Base-by-base conservation (phyloP, 2,329 filamentous ascomycete species). In the Xylaria hypoxylon region DNA sequence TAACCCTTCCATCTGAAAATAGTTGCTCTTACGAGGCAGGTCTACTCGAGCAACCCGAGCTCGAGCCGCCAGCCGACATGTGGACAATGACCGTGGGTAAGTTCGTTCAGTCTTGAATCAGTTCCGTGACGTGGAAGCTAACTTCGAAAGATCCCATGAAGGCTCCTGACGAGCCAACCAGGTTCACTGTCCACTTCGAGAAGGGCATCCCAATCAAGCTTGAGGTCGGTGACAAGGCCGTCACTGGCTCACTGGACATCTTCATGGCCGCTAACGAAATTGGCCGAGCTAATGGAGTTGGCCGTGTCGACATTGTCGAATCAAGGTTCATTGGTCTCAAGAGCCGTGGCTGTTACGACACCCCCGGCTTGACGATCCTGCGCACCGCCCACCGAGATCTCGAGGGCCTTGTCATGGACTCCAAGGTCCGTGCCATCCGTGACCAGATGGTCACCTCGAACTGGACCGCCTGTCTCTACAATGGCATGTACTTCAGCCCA, bases 291-390 rank as follows among this genome's bases (percentile, higher is more conserved):
- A 60, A 66, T 81, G 92, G 92, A 77, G 87, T 95, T 72, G 92
- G 92, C 74, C 85, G 92, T 75, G 90, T 95, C 71, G 92, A 95
- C 79, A 95, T 95, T 76, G 92, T 94, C 8, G 64, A 66, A 17
- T 22, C 19, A 1, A 5, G 59, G 1, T 56, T 50, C 11, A 64
- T 52, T 6, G 61, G 59, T 69, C 84, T 94, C 73, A 94, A 95
- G 84, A 90, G 86, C 72, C 88, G 92, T 74, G 92, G 92, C 74
- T 94, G 92, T 84, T 94, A 94, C 83, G 92, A 94, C 75, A 85
- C 87, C 11, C 87, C 87, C 1, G 87, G 83, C 64, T 80, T 89
- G 68, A 71, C 70, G 0, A 67, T 72, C 10, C 60, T 66, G 2
- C 77, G 79, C 22, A 76, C 79, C 22, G 81, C 80, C 22, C 80